Evolutionary conservation across 2,329 filamentous ascomycete genomes (phyloP).

Genomic region (Colletotrichum endophyticum): DNA sequence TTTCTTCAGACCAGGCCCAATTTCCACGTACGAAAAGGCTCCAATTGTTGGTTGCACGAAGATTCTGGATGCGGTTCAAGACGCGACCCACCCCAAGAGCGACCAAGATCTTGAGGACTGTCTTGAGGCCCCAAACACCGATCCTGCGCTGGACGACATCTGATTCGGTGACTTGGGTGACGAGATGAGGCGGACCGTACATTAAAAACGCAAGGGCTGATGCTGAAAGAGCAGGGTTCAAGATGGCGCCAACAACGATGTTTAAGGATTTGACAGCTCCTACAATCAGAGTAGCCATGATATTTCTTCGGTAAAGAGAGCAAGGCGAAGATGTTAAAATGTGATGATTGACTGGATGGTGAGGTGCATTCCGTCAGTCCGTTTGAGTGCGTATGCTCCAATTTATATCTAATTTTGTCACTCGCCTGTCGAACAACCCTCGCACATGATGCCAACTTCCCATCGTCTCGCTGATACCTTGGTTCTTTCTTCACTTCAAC

Average conservation of each 20-base stretch:
- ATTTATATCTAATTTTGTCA: neutral
- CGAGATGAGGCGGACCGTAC: neutral
- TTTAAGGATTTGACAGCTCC: neutral
- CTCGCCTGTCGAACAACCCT: accelerated
- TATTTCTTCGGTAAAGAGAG: accelerated
- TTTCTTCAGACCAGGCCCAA: accelerated
- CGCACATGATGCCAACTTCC: neutral
- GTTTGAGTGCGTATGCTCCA: neutral
- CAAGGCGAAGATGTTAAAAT: accelerated
- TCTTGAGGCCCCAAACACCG: neutral
- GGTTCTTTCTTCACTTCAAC: neutral
- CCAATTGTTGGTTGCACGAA: neutral
- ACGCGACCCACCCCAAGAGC: neutral
- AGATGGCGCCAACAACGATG: neutral
- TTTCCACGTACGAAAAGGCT: no score
- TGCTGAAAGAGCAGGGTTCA: neutral
- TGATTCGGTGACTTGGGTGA: neutral
- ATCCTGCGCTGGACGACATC: accelerated
- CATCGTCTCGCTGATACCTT: neutral
- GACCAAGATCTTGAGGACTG: neutral
- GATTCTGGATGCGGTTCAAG: neutral
- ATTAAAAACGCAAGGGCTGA: neutral
- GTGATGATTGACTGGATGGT: neutral
- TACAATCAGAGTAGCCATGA: neutral
- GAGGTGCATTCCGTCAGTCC: neutral